Evolutionary conservation across 1,284 basidiomycete genomes (phyloP).

Genomic region (Sanguinoderma infundibulare): DNA sequence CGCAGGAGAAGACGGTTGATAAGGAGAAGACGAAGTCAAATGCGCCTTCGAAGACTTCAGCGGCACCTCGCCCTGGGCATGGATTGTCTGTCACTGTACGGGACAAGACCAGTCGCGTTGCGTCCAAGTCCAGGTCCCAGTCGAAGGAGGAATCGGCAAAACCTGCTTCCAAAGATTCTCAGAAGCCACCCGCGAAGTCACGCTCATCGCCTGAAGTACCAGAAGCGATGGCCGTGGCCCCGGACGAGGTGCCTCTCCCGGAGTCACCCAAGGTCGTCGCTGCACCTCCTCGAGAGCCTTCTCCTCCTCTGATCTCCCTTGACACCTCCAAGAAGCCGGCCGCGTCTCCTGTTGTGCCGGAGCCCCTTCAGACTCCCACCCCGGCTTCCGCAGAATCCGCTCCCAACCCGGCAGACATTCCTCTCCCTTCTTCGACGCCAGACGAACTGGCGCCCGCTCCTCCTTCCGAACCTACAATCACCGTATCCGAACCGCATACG

Average conservation of each 20-base stretch:
- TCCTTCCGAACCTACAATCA: constrained; percentile 1
- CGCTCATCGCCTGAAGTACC: constrained; percentile 12
- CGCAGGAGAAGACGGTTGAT: constrained; percentile 4
- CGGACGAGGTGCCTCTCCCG: constrained; percentile 21
- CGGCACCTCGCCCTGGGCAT: not conserved
- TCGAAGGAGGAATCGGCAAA: not conserved
- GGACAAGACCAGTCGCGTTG: constrained; percentile 8
- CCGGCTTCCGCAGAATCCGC: not conserved
- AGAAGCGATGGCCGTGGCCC: constrained; percentile 11
- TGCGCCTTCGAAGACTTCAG: constrained; percentile 3
- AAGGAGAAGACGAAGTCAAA: constrained; percentile 6
- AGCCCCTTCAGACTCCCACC: not conserved
- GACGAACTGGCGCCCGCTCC: not conserved
- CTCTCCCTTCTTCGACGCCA: constrained; percentile 14
- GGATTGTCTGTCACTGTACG: constrained; percentile 19
- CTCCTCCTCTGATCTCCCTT: constrained; percentile 1
- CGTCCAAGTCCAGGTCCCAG: constrained; percentile 4
- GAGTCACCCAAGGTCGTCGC: constrained; percentile 15
- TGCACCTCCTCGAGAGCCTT: not conserved
- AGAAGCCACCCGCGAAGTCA: constrained; percentile 10
- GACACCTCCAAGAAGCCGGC: constrained; percentile 2
- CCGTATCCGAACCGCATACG: constrained; percentile 7
- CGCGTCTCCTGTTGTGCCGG: not conserved
- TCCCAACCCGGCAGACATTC: constrained; percentile 8
- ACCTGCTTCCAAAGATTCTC: not conserved